Evolutionary conservation across 2,329 filamentous ascomycete species (phyloP).

Genomic region (Ophiostoma tasmaniense): DNA sequence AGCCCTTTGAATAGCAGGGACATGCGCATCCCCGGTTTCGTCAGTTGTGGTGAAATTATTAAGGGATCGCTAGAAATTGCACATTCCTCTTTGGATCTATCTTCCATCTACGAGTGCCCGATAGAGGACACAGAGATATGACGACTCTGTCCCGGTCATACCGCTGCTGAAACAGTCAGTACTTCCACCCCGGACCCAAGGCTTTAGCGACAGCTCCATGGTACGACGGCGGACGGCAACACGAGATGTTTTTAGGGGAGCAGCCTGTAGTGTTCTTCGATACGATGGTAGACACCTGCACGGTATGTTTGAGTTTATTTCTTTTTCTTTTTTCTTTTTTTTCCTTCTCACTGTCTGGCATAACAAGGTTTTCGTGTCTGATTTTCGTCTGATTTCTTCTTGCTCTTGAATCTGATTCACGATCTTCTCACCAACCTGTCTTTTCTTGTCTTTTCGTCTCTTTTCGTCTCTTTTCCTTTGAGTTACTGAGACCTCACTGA

Average conservation of each 20-base stretch:
- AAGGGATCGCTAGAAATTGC: not conserved
- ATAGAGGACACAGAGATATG: not conserved
- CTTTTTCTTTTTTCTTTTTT: not conserved
- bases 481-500: no score
- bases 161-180: not conserved
- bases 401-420: not conserved
- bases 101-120: no score
- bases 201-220: not conserved
- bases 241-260: not conserved
- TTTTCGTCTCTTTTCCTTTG: no score
- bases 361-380: no score
- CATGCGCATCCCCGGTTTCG: not conserved
- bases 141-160: not conserved
- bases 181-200: slow-evolving; percentile 6
- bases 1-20: not conserved
- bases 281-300: not conserved
- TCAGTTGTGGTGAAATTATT: not conserved
- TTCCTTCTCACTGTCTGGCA: not conserved
- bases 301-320: not conserved
- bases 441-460: not conserved
- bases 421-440: not conserved
- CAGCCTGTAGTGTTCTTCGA: not conserved
- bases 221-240: not conserved
- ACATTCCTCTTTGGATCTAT: not conserved
- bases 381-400: no score